These are phyloP conservation scores for Furcasterigmium sp. DNA, from an alignment of 2,329 filamentous ascomycete species.

Conservation along the genomic window DNA sequence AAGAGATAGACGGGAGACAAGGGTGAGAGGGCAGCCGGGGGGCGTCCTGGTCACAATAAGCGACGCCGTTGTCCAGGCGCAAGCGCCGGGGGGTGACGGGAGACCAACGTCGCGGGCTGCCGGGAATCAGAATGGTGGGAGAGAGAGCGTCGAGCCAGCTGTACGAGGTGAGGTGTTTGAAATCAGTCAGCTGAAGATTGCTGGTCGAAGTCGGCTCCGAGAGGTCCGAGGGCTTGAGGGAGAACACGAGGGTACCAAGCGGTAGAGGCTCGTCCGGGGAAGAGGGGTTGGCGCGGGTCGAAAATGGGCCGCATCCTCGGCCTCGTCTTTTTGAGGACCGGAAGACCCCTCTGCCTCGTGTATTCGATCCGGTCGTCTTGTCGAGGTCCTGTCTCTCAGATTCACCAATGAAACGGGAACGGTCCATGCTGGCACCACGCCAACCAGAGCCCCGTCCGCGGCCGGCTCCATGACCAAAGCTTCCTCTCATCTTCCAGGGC, in stretches of 20 bases:
- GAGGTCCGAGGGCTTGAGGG: neutral
- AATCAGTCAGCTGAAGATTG: conserved; percentile 6
- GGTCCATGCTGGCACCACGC: too few species aligned
- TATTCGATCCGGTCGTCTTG: too few species aligned
- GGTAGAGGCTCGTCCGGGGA: too few species aligned
- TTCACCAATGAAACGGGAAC: too few species aligned
- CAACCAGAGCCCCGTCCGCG: too few species aligned
- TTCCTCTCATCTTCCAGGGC: too few species aligned
- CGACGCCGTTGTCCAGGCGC: conserved; percentile 39
- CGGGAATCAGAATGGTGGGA: conserved; percentile 25
- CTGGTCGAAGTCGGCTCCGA: neutral
- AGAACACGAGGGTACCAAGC: conserved; percentile 5
- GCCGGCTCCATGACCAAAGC: too few species aligned
- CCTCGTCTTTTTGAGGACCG: too few species aligned
- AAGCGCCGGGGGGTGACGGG: conserved; percentile 29
- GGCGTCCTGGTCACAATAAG: conserved; percentile 50
- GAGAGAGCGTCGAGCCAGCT: conserved; percentile 25
- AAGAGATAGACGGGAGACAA: conserved; percentile 41
- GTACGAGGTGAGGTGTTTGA: conserved; percentile 24
- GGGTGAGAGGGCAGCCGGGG: conserved; percentile 43
- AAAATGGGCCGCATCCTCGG: too few species aligned
- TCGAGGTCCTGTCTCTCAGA: too few species aligned
- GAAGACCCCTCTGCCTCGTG: too few species aligned
- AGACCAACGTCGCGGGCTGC: conserved; percentile 42
- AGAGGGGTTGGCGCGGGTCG: too few species aligned